Evolutionary conservation across 1,284 basidiomycete genomes (phyloP), one percentile per base, ranked within the genome.

Genomic region (Tausonia pullulans): DNA sequence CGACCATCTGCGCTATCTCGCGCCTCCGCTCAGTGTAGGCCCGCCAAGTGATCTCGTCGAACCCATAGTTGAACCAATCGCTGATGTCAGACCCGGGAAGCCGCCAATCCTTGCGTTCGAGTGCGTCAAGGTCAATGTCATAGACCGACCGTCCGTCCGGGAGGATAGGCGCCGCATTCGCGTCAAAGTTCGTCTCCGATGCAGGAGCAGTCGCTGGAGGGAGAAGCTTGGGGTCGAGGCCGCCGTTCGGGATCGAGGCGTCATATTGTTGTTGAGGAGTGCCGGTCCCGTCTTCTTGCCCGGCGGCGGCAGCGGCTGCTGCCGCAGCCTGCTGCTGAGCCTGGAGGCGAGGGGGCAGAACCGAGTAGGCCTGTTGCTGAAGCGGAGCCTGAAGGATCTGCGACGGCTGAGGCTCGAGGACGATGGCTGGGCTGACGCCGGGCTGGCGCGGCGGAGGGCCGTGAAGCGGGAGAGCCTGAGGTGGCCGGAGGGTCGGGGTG

Each of bases 61-160:
- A 98, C 0, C 96, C 96, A 71, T 97, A 98, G 77, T 99, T 98
- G 79, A 98, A 99, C 87, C 91, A 99, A 78, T 98, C 95, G 70
- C 88, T 89, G 64, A 98, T 80, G 78, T 98, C 92, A 6, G 90
- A 87, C 14, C 96, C 96, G 8, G 94, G 88, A 63, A 87, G 79
- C 66, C 95, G 81, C 96, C 96, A 99, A 3, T 88, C 87, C 74
- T 96, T 95, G 65, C 90, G 87, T 39, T 87, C 79, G 74, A 98
- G 81, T 39, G 87, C 83, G 40, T 80, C 82, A 60, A 97, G 74
- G 74, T 98, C 95, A 55, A 95, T 82, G 67, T 98, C 92, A 58
- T 93, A 85, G 61, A 97, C 88, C 6, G 87, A 86, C 43, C 87
- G 84, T 7, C 88, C 89, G 67, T 90, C 87, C 51, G 87, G 76